Percentiles rank a stretch among this genome's conserved stretches.
phyloP scores from a whole-genome alignment of 768 basidiomycete genomes.

The Lactifluus piperatus region DNA sequence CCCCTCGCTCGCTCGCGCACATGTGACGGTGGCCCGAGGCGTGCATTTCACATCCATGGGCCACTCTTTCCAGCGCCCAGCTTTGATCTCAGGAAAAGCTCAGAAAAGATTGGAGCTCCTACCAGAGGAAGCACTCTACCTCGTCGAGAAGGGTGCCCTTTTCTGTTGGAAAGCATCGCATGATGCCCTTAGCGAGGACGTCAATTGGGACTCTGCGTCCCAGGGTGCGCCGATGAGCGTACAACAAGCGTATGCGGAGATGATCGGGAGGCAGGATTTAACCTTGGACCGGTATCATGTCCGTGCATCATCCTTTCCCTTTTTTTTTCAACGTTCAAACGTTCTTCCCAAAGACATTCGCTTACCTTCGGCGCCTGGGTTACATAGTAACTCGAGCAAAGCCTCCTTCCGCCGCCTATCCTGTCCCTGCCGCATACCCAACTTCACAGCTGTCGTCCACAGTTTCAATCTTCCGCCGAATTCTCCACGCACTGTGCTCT shows the following conservation, averaged over 20 bases:
- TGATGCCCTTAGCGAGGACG: constrained; percentile 24
- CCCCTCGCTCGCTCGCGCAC: constrained; percentile 50
- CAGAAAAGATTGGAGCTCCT: constrained; percentile 74
- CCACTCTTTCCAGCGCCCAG: constrained; percentile 53
- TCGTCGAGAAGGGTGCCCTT: constrained; percentile 82
- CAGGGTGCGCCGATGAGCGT: constrained; percentile 77
- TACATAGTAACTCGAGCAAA: constrained; percentile 78
- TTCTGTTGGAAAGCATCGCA: constrained; percentile 66
- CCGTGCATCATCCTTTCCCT: constrained; percentile 14
- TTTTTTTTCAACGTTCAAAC: not conserved
- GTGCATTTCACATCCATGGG: constrained; percentile 78
- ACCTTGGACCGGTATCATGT: constrained; percentile 89
- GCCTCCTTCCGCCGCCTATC: constrained; percentile 48
- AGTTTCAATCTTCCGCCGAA: constrained; percentile 29
- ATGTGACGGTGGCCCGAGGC: constrained; percentile 71
- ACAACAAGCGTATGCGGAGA: constrained; percentile 80
- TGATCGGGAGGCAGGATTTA: constrained; percentile 72
- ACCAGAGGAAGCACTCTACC: constrained; percentile 92
- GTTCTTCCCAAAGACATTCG: constrained; percentile 57
- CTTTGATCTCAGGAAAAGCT: constrained; percentile 32
- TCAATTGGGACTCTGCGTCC: constrained; percentile 30
- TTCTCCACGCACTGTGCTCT: constrained; percentile 28
- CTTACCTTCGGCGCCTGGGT: constrained; percentile 87
- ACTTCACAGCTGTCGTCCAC: constrained; percentile 15
- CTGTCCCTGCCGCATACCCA: constrained; percentile 34